A percentile compares a stretch with the other conserved stretches of the same genome.
phyloP scores from a whole-genome alignment of 1,139 yeast genomes.

The Suzukiozyma palmioleophila region DNA sequence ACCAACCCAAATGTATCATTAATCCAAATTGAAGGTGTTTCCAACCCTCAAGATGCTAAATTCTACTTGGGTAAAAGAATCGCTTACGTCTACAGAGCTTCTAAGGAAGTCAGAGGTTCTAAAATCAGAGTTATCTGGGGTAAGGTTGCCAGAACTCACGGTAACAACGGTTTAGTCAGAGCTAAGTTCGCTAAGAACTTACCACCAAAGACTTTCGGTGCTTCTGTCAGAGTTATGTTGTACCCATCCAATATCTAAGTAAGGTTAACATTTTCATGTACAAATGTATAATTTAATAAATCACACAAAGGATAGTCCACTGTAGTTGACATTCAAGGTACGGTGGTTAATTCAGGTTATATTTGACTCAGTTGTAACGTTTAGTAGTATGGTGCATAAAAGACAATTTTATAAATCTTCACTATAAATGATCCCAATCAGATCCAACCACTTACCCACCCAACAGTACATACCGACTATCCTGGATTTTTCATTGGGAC shows the following conservation, averaged over 20 bases:
- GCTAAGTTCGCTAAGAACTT: slow-evolving; percentile 98
- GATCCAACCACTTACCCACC: slow-evolving; percentile 65
- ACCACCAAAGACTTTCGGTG: slow-evolving; percentile 99
- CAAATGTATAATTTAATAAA: slow-evolving; percentile 1
- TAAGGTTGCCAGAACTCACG: slow-evolving; percentile 96
- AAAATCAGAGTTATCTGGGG: slow-evolving; percentile 99
- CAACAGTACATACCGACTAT: slow-evolving; percentile 70
- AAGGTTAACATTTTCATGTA: slow-evolving; percentile 2
- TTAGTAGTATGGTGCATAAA: too few relatives aligned
- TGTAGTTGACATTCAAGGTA: too few relatives aligned
- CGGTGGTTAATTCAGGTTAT: too few relatives aligned
- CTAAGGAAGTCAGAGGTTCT: slow-evolving; percentile 97
- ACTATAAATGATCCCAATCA: slow-evolving; percentile 60
- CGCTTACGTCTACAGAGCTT: slow-evolving; percentile 98
- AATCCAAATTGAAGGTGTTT: slow-evolving; percentile 95
- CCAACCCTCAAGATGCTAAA: slow-evolving; percentile 88
- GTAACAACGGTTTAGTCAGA: slow-evolving; percentile 97
- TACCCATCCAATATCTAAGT: slow-evolving; percentile 98
- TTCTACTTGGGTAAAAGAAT: slow-evolving; percentile 99
- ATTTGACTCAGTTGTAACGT: too few relatives aligned
- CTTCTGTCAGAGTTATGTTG: slow-evolving; percentile 99
- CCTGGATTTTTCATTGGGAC: slow-evolving; percentile 51
- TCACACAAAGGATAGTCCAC: background rate
- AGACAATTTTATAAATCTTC: slow-evolving; percentile 1
- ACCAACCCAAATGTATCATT: slow-evolving; percentile 98